Evolutionary conservation across 768 basidiomycete genomes (phyloP).

Genomic region (Serendipita sp.): DNA sequence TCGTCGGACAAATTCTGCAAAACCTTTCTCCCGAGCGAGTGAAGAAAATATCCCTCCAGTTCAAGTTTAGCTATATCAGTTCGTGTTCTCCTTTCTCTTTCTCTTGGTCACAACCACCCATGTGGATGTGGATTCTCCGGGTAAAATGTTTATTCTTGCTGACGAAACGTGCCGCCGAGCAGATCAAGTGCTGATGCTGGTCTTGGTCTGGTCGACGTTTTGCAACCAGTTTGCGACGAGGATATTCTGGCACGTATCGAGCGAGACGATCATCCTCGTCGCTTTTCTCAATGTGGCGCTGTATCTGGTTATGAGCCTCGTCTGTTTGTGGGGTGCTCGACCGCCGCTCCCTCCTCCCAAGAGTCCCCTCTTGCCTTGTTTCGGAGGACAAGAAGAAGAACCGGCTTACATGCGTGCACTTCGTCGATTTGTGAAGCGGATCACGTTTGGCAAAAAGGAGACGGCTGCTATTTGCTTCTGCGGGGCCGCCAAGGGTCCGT

Average conservation of each 20-base stretch:
- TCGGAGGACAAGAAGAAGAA: not conserved
- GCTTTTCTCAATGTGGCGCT: conserved; percentile 15
- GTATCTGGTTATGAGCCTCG: conserved; percentile 14
- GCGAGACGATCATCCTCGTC: conserved; percentile 15
- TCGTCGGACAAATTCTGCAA: conserved; percentile 18
- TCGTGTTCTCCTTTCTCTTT: not conserved
- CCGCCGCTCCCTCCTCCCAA: conserved; percentile 14
- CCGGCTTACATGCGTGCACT: conserved; percentile 3
- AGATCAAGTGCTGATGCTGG: conserved; percentile 16
- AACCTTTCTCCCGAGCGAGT: conserved; percentile 15
- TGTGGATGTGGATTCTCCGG: too few relatives aligned
- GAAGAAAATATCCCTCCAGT: conserved; percentile 12
- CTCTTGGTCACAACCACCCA: too few relatives aligned
- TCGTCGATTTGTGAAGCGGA: not conserved
- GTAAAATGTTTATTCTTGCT: not conserved
- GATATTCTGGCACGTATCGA: conserved; percentile 15
- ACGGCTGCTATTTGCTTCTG: conserved; percentile 20
- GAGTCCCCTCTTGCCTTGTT: not conserved
- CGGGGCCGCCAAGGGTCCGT: conserved; percentile 18
- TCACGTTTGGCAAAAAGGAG: conserved; percentile 16
- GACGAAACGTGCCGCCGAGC: too few relatives aligned
- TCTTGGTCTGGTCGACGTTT: conserved; percentile 19
- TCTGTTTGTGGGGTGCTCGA: conserved; percentile 14
- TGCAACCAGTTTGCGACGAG: conserved; percentile 16
- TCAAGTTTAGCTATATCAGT: conserved; percentile 14